These are phyloP conservation scores for Populus alba DNA, from an alignment of 345 rosid species.

Conservation along the genomic window DNA sequence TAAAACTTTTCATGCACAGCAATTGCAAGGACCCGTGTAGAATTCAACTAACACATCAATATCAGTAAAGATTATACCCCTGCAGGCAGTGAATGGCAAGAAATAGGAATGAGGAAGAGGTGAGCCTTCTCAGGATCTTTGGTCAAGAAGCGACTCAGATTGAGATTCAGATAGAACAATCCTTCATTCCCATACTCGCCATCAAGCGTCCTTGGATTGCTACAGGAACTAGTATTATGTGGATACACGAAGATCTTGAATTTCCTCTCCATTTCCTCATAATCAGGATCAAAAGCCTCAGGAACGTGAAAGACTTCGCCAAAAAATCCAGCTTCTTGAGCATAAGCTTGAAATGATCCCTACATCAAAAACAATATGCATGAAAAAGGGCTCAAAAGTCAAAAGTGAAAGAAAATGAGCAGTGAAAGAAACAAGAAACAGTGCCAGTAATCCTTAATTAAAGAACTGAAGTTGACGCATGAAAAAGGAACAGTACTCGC, in stretches of 20 bases:
- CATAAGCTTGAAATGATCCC: neutral
- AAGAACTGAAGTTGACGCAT: too few species aligned
- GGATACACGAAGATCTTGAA: conserved; percentile 35
- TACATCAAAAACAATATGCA: neutral
- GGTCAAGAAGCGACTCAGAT: conserved; percentile 12
- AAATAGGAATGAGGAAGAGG: conserved; percentile 25
- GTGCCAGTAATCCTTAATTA: neutral
- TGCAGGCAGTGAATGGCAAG: neutral
- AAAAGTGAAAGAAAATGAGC: neutral
- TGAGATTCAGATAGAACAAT: conserved; percentile 19
- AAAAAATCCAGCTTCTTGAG: neutral
- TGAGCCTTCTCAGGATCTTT: conserved; percentile 14
- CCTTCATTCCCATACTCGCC: conserved; percentile 19
- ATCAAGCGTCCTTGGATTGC: neutral
- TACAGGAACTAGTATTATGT: neutral
- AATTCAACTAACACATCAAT: neutral
- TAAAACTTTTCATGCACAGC: too few species aligned
- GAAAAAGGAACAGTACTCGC: too few species aligned
- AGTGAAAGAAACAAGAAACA: neutral
- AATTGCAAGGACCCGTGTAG: too few species aligned
- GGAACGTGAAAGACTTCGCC: conserved; percentile 6
- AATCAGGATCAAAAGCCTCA: conserved; percentile 14
- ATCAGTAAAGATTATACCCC: neutral
- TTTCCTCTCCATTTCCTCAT: conserved; percentile 54
- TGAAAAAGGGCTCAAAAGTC: neutral